Evolutionary conservation across 108 stramenopile species (phyloP).

Genomic region (Pseudonitzschia pungens): DNA sequence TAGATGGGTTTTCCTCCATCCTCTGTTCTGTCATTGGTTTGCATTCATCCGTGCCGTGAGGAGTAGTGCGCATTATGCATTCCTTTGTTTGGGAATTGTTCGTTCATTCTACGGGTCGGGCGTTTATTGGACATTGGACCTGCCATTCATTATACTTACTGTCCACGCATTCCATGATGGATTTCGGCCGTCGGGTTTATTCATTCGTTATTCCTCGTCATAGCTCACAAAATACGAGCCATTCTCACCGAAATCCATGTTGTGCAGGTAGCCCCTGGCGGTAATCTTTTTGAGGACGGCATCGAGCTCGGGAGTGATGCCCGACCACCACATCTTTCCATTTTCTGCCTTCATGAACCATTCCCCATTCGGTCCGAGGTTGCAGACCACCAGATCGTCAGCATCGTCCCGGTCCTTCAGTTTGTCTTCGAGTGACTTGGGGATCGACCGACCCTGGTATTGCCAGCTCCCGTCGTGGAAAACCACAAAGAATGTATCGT

Average conservation of each 20-base stretch:
- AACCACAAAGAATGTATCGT: constrained; percentile 73
- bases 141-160: too few relatives aligned
- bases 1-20: background rate
- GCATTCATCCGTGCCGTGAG: background rate
- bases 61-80: too few relatives aligned
- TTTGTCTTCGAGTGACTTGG: constrained; percentile 53
- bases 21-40: background rate
- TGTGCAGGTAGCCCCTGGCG: constrained; percentile 52
- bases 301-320: constrained; percentile 61
- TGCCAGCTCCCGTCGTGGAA: constrained; percentile 78
- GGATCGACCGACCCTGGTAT: constrained; percentile 61
- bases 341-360: constrained; percentile 76
- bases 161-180: too few relatives aligned
- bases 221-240: constrained; percentile 71
- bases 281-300: constrained; percentile 46
- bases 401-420: constrained; percentile 49
- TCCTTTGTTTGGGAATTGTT: too few relatives aligned
- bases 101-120: too few relatives aligned
- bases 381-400: constrained; percentile 60
- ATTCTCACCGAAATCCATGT: constrained; percentile 75
- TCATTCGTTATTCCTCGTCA: constrained; percentile 31
- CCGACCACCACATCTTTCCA: constrained; percentile 84
- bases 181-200: too few relatives aligned
- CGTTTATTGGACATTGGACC: too few relatives aligned
- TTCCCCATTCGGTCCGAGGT: constrained; percentile 71